Percentiles rank a stretch among this genome's conserved stretches.
Conservation (phyloP, 371 early-diverging fungal genomes). For the Rhizomucor pusillus region DNA sequence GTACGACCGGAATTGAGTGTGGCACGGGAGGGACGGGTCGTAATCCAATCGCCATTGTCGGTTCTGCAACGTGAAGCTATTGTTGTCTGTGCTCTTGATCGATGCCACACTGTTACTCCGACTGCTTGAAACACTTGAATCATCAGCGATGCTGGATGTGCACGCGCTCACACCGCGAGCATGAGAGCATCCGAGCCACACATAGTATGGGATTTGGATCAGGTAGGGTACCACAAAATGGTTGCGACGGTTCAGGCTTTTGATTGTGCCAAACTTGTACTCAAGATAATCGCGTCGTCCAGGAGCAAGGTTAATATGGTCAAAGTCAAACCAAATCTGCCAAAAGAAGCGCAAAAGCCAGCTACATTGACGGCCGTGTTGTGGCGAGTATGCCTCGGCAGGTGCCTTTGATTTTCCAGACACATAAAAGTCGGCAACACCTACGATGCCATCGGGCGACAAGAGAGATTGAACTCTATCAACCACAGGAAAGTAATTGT, state of each 20-base stretch:
- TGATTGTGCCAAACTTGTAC: conserved; percentile 77
- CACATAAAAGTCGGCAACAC: conserved; percentile 80
- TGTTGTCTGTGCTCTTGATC: conserved; percentile 4
- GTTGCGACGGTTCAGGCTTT: conserved; percentile 71
- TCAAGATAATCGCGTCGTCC: conserved; percentile 85
- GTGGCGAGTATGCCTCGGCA: conserved; percentile 53
- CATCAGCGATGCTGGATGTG: conserved; percentile 10
- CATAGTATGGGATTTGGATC: conserved; percentile 83
- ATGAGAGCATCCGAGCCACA: conserved; percentile 70
- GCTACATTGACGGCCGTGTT: conserved; percentile 56
- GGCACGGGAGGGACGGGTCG: conserved; percentile 59
- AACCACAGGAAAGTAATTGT: conserved; percentile 66
- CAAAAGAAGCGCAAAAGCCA: conserved; percentile 85
- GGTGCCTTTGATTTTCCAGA: conserved; percentile 59
- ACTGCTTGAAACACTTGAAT: conserved; percentile 37
- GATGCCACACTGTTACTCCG: conserved; percentile 27
- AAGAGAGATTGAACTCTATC: conserved; percentile 67
- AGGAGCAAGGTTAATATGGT: conserved; percentile 77
- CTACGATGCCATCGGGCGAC: conserved; percentile 69
- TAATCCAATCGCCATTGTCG: conserved; percentile 69
- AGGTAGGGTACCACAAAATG: conserved; percentile 70
- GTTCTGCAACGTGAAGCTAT: conserved; percentile 16
- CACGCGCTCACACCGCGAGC: conserved; percentile 22
- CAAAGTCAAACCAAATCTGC: conserved; percentile 76
- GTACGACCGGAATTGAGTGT: conserved; percentile 78